phyloP scores from a whole-genome alignment of 2,329 filamentous ascomycete species.

The Drechslerella stenobrocha region DNA sequence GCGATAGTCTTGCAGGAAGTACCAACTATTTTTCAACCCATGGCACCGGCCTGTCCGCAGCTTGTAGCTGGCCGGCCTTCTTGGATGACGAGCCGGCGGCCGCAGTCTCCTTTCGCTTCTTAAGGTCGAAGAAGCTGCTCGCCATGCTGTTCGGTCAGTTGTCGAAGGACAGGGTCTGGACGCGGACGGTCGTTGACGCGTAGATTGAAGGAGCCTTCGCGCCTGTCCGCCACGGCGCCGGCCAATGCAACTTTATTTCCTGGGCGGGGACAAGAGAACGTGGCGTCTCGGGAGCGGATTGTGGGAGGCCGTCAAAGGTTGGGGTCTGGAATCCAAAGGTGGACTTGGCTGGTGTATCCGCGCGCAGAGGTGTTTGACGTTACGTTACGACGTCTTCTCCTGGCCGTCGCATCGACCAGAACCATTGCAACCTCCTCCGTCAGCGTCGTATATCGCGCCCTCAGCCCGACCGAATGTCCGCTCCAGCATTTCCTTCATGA shows the following conservation, averaged over 20 bases:
- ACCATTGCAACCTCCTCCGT: not conserved
- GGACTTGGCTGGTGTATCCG: too few species aligned
- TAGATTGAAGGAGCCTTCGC: constrained; percentile 2
- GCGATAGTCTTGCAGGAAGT: constrained; percentile 15
- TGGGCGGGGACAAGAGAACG: too few species aligned
- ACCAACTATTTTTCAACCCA: constrained; percentile 99
- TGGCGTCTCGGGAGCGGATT: too few species aligned
- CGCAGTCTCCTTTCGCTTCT: constrained; percentile 82
- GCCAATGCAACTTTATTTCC: too few species aligned
- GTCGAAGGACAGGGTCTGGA: constrained; percentile 2
- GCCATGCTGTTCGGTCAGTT: constrained; percentile 25
- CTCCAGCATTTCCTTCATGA: constrained; percentile 44
- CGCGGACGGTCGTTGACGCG: constrained; percentile 32
- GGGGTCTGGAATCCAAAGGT: too few species aligned
- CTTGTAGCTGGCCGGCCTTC: constrained; percentile 72
- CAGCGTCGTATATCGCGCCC: not conserved
- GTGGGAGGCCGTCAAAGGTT: too few species aligned
- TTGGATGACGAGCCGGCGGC: constrained; percentile 56
- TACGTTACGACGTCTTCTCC: too few species aligned
- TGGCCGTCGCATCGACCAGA: not conserved
- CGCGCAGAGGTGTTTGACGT: too few species aligned
- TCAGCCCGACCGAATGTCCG: constrained; percentile 15
- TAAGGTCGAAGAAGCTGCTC: constrained; percentile 81
- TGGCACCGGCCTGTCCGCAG: constrained; percentile 59
- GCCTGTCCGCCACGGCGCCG: too few species aligned